Percentiles rank a stretch among this genome's conserved stretches.
Conservation (phyloP, 2,329 filamentous ascomycete genomes). For the Bipolaris victoriae region DNA sequence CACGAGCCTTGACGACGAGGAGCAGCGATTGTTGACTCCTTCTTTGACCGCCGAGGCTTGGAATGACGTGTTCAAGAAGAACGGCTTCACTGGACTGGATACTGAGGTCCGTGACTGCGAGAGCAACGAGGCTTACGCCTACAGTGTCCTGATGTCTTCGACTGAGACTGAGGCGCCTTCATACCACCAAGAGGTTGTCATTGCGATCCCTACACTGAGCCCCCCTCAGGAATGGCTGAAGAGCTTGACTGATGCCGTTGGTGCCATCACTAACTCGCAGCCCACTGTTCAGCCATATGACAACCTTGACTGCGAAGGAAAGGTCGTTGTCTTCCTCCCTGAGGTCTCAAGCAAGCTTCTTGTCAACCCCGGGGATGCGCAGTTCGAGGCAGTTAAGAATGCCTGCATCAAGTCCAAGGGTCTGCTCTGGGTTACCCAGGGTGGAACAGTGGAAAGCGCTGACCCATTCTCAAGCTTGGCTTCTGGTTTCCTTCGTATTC, state of each 20-base stretch:
- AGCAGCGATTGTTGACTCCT: not conserved
- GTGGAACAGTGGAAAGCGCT: not conserved
- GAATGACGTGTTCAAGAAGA: not conserved
- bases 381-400: not conserved
- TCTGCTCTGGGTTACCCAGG: not conserved
- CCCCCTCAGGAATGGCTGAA: not conserved
- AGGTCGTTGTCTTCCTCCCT: not conserved
- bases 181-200: not conserved
- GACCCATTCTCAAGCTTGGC: not conserved
- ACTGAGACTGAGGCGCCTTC: not conserved
- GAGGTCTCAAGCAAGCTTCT: not conserved
- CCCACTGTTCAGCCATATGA: not conserved
- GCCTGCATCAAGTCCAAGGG: not conserved
- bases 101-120: not conserved
- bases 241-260: not conserved
- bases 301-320: not conserved
- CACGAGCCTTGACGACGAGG: not conserved
- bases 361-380: not conserved
- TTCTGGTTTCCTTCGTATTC: not conserved
- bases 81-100: not conserved
- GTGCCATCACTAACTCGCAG: not conserved
- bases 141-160: not conserved
- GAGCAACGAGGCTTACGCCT: not conserved
- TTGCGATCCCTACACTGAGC: not conserved
- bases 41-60: not conserved